A percentile compares a stretch with the other conserved stretches of the same genome.
phyloP scores from a whole-genome alignment of 2,329 filamentous ascomycete genomes.

The Colletotrichum acutatum region DNA sequence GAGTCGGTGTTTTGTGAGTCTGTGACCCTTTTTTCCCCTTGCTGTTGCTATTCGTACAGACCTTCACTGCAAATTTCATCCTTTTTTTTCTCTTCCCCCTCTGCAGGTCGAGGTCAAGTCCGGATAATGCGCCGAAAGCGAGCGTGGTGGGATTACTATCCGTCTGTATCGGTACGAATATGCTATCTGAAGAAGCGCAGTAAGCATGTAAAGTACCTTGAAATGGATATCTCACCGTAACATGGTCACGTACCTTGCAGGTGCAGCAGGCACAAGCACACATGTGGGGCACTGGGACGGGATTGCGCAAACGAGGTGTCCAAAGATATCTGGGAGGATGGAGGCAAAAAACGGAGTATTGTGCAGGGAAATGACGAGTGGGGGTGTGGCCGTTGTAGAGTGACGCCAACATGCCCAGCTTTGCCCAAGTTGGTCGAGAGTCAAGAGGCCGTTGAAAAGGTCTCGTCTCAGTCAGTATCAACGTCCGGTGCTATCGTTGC shows the following conservation, averaged over 20 bases:
- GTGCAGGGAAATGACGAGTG: constrained; percentile 10
- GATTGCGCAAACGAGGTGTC: constrained; percentile 28
- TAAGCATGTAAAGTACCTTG: not conserved
- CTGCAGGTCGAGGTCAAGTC: not conserved
- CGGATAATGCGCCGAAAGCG: constrained; percentile 5
- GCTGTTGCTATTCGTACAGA: not conserved
- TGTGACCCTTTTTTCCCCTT: not conserved
- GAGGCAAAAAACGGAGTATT: not conserved
- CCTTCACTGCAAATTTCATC: not conserved
- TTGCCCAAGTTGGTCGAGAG: not conserved
- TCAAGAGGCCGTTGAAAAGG: constrained; percentile 4
- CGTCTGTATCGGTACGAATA: too few species aligned
- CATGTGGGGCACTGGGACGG: constrained; percentile 15
- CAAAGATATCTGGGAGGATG: not conserved
- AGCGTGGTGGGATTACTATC: not conserved
- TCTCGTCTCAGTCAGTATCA: not conserved
- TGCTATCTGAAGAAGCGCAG: not conserved
- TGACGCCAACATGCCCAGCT: not conserved
- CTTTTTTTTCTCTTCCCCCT: not conserved
- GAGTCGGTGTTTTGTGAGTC: not conserved
- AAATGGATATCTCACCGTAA: constrained; percentile 1
- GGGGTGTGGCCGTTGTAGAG: not conserved
- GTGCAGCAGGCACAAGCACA: not conserved
- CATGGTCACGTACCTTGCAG: not conserved
- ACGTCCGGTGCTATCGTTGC: not conserved